Base-by-base conservation (phyloP, 177 flowering plant species). In the Vitis hybrid region DNA sequence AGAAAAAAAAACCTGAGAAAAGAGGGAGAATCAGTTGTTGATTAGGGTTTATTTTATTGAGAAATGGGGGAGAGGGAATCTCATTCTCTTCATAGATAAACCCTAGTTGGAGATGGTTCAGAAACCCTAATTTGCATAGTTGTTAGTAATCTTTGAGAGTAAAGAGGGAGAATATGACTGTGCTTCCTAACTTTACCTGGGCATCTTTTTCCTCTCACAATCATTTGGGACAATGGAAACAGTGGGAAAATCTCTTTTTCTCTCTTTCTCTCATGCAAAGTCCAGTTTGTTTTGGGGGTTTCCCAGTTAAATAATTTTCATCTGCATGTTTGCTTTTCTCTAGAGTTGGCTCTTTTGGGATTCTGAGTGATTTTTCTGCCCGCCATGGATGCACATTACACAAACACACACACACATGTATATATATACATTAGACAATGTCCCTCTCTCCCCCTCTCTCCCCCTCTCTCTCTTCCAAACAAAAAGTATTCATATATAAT, bases 311-410 rank as follows among this genome's bases (percentile, higher is more conserved):
- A 56, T 12, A 51, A 39, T 10, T 65, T 1, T 16, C 66, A 26
- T 68, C 59, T 69, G 31, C 51, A 31, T 57, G 3, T 57, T 61
- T 39, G 59, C 50, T 61, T 52, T 48, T 18, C 55, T 18, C 56
- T 39, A 8, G 18, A 20, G 1, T 63, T 68, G 31, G 31, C 49
- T 53, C 51, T 61, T 68, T 73, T 68, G 10, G 12, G 68, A 72
- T 68, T 68, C 69, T 54, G 31, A 65, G 68, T 63, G 45, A 45
- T 58, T 52, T 57, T 50, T 67, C 11, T 72, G 59, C 64, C 59
- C 5, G 65, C 65, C 65, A 59, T 72, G 69, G 61, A 26, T 66
- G 50, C 31, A 45, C 65, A 62, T 62, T n/a, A 45, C 20, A 62
- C 50, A 29, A 12, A 39, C 29, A 26, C 29, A 26, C 29, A 26